Base-by-base conservation (phyloP, 2,329 filamentous ascomycete species). In the Aspergillus tubingensis region DNA sequence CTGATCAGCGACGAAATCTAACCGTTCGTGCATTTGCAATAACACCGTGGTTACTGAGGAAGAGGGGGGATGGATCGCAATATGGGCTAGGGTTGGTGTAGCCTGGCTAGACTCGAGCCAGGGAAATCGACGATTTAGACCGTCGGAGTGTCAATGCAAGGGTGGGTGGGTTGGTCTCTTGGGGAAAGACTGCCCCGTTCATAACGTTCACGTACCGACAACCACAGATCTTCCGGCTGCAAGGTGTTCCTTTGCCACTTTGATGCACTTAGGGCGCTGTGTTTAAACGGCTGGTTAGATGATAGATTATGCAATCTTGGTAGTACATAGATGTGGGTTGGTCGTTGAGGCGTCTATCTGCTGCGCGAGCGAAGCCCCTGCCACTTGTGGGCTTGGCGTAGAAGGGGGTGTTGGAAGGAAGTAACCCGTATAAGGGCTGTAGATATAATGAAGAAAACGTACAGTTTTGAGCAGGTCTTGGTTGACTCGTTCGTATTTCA, bases 401-500 rank as follows among this genome's bases (percentile, higher is more conserved):
- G 15, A 25, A 27, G 23, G 7, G 23, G 3, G 51, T 52, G 38
- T 21, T 11, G 41, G 17, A 10, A 17, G 8, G 3, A 43, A n/a
- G 17, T 19, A 36, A 17, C 54, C 30, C 13, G 21, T 50, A n/a
- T 13, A 17, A 36, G 13, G 17, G 8, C 25, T 15, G 38, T 25
- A 8, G 8, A 41, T 30, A 25, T 11, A 17, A 52, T 27, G 41
- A 6, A 19, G 15, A 51, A 43, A 23, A 62, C 68, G 47, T 65
- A 86, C 82, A 30, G 86, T 89, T 76, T 96, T 96, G 50, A 97
- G 82, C 1, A 83, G 85, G 75, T 98, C 95, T 78, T 98, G 95
- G 69, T 98, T 99, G 30, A 97, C 86, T 51, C 95, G 86, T 72
- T 87, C 85, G 73, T 96, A 98, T 3, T 88, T 90, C 27, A 95